phyloP scores from a whole-genome alignment of 495 filamentous ascomycete genomes.

The Aspergillus conjunctus region DNA sequence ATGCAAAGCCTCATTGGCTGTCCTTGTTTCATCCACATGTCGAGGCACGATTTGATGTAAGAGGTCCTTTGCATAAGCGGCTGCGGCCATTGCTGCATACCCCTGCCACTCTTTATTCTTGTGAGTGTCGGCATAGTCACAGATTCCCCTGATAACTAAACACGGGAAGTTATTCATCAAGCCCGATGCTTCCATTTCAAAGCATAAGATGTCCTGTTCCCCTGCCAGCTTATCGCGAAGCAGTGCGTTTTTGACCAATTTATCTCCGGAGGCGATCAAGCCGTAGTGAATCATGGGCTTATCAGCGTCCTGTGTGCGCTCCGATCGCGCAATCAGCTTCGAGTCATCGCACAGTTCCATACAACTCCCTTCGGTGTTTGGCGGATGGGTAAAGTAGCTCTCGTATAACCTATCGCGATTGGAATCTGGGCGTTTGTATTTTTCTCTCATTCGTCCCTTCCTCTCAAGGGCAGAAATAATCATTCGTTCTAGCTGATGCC shows the following conservation, averaged over 20 bases:
- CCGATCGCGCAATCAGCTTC: neutral
- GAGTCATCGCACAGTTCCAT: too few relatives aligned
- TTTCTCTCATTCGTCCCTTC: neutral
- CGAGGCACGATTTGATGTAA: neutral
- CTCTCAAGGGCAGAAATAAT: too few relatives aligned
- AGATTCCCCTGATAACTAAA: slow-evolving; percentile 43
- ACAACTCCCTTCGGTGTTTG: neutral
- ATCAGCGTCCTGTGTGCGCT: slow-evolving; percentile 10
- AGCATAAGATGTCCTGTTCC: slow-evolving; percentile 27
- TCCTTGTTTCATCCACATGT: neutral
- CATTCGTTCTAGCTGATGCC: slow-evolving; percentile 14
- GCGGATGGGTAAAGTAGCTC: neutral
- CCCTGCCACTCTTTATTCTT: too few relatives aligned
- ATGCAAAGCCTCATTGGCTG: neutral
- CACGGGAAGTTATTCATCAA: slow-evolving; percentile 42
- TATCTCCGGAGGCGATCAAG: slow-evolving; percentile 31
- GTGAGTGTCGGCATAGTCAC: slow-evolving; percentile 47
- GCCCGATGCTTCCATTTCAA: slow-evolving; percentile 52
- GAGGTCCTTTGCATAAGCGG: slow-evolving; percentile 33
- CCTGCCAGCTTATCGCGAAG: slow-evolving; percentile 23
- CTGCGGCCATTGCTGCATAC: slow-evolving; percentile 40
- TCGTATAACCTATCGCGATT: neutral
- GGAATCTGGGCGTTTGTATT: neutral
- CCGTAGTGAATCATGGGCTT: slow-evolving; percentile 31
- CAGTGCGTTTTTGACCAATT: slow-evolving; percentile 27